Base-by-base conservation (phyloP, 1,139 yeast species). In the Arxiozyma slooffiae region DNA sequence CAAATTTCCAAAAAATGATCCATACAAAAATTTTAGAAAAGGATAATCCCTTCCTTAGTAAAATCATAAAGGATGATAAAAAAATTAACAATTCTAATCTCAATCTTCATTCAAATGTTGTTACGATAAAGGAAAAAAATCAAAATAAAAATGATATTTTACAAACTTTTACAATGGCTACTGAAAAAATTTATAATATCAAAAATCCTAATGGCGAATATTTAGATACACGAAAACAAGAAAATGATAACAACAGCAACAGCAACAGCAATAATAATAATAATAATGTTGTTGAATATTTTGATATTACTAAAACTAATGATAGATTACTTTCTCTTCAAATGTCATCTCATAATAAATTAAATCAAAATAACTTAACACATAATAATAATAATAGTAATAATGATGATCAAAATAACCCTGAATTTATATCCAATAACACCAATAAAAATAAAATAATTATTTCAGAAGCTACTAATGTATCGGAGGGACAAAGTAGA, bases 391-490 rank as follows among this genome's bases (percentile, higher is more conserved):
- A 23, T 20, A 18, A n/a, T 38, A 26, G 17, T 17, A 23, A 36
- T 4, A 38, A 16, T n/a, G 16, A 16, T n/a, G n/a, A n/a, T n/a
- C n/a, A n/a, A n/a, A n/a, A n/a, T n/a, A n/a, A n/a, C n/a, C n/a
- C n/a, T n/a, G n/a, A n/a, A n/a, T n/a, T n/a, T n/a, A n/a, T n/a
- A n/a, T n/a, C n/a, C n/a, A n/a, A n/a, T n/a, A n/a, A n/a, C n/a
- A n/a, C n/a, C n/a, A 23, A 6, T 16, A 30, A 8, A 30, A 36
- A 38, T 9, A 41, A 41, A 39, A 62, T 63, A 16, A 74, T 75
- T 50, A 88, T 89, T 50, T 71, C 77, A 0, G 95, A 86, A 54
- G 95, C 96, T 0, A 82, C 82, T 26, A 87, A 85, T 64, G 78
- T 87, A 39, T 82, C 79, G 49, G 96, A 89, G 60, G 87, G 88